Evolutionary conservation across 331 rosid species (phyloP), one percentile per base, ranked within the genome.

Genomic region (Quercus tomentella): DNA sequence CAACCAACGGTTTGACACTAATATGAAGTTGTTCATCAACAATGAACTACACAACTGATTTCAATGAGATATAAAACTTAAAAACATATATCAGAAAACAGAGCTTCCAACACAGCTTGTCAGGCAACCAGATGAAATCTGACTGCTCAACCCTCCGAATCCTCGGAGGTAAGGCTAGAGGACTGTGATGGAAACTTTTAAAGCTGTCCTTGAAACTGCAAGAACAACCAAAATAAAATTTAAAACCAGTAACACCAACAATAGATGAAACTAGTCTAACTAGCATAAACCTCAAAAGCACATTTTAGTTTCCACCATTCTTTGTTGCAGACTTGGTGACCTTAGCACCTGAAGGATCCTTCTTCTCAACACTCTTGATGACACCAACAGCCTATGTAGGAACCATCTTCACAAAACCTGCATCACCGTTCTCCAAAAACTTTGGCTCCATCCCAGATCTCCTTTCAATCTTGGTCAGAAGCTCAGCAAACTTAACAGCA

Each of bases 381-480:
- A 43, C 15, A 7, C 51, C 51, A 11, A 43, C 14, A 43, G 82
- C 82, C 88, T 92, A 89, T 30, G 91, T 84, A 4, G 94, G 94
- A 88, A 92, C 12, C 97, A 92, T 89, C 91, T 92, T 89, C 1
- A 89, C 92, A 6, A 87, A 23, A 60, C 91, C 94, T 1, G 92
- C 92, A 81, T 88, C 97, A 4, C 92, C 94, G 22, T 92, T 92
- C 91, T 92, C 89, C 87, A 92, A 54, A 45, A 92, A 92, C 58
- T 92, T 92, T 17, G 97, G 97, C 74, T 92, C 97, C 91, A 89
- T 92, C 88, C 94, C 97, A 20, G 97, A 92, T 25, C 94, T 91
- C 75, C 97, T 85, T 73, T 92, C 92, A 79, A 92, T 92, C 92
- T 92, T 92, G 85, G 94, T 92, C 58, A 89, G 2, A 10, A 92